These are phyloP conservation scores for Pseudopyricularia cyperi DNA, from an alignment of 2,329 filamentous ascomycete genomes.

Conservation along the genomic window DNA sequence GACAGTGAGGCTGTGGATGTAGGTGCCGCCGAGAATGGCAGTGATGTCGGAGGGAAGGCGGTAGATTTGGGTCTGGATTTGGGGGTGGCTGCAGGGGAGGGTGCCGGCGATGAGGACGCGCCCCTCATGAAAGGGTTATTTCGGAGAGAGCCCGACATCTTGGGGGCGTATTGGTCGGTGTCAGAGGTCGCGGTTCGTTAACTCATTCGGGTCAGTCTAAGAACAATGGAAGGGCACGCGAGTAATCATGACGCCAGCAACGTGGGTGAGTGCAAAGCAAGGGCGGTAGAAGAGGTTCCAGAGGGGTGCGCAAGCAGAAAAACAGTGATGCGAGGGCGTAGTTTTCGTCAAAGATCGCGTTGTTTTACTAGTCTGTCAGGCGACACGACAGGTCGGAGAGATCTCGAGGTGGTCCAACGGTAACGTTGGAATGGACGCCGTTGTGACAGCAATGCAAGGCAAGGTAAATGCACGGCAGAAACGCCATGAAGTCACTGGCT, in stretches of 20 bases:
- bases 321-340: neutral
- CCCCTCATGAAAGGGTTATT: conserved; percentile 69
- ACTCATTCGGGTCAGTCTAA: neutral
- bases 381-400: neutral
- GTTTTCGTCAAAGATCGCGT: neutral
- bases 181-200: neutral
- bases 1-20: conserved; percentile 23
- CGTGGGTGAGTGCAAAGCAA: neutral
- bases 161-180: neutral
- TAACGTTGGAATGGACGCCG: neutral
- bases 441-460: neutral
- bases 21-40: conserved; percentile 16
- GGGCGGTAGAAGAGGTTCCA: neutral
- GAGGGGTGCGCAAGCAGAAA: neutral
- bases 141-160: conserved; percentile 32
- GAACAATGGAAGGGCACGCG: neutral
- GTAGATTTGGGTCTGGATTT: conserved; percentile 61
- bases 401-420: neutral
- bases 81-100: conserved; percentile 25
- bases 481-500: conserved; percentile 1
- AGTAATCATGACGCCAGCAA: neutral
- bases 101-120: conserved; percentile 48
- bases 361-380: neutral
- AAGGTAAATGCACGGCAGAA: neutral
- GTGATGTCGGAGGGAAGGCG: conserved; percentile 45